Evolutionary conservation across 1,284 basidiomycete species (phyloP), one percentile per base, ranked within the genome.

Genomic region (Stereum hirsutum): DNA sequence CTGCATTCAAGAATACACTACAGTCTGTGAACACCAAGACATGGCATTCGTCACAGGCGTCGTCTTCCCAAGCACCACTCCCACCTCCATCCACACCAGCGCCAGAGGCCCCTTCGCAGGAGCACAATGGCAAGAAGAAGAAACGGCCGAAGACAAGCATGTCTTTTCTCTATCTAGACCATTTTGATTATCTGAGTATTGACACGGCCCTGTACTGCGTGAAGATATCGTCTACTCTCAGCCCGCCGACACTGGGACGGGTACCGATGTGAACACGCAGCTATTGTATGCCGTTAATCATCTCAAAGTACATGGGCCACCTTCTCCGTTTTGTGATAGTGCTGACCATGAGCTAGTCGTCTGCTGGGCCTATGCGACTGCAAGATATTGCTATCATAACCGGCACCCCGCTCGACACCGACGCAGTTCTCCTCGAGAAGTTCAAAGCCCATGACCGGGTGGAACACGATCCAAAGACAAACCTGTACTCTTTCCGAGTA

Each of bases 331-430:
- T 31, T 6, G 15, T 31, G 6, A 31, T 20, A 20, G 33, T 25
- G 24, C 23, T 39, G 14, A 27, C 23, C 8, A n/a, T 14, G 24
- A 19, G 23, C 25, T 53, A 87, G 83, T 69, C 73, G 2, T 78
- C 80, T 19, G 80, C 74, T 34, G 84, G 85, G 49, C 90, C 90
- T 7, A 88, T 87, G 70, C 80, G 89, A 3, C 62, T 92, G 32
- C 82, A 91, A 61, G 90, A 93, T 56, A 71, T 93, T 44, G 86
- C 89, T 1, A 81, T 91, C 39, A 68, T 84, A 23, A 85, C 87
- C 4, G 77, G 74, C 50, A 81, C 86, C 3, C 81, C 84, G 5
- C 62, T 94, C 4, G 78, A 89, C 52, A 75, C 77, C 5, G 86
- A 92, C 54, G 53, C 59, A n/a, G 63, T 75, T 2, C 70, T 93